Percentiles rank a stretch among this genome's conserved stretches.
phyloP scores from a whole-genome alignment of 2,329 filamentous ascomycete genomes.

The Penicillium sp. region DNA sequence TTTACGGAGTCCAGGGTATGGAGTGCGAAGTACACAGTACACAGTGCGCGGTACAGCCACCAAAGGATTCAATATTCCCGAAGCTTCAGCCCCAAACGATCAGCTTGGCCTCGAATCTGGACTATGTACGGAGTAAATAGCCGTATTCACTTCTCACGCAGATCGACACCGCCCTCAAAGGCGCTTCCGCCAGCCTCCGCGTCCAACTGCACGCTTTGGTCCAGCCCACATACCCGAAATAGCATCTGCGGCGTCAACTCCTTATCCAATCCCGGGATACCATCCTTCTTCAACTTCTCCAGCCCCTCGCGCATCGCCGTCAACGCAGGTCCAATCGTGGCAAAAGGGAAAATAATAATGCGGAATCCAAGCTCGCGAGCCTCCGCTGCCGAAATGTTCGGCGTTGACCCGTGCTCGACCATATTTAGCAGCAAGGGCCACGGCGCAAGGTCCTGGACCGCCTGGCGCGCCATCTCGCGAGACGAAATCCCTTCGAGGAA shows the following conservation, averaged over 20 bases:
- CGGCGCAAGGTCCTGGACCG: conserved; percentile 40
- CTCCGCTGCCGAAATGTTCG: conserved; percentile 43
- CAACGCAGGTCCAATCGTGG: conserved; percentile 43
- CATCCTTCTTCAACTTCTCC: conserved; percentile 42
- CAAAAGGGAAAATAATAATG: conserved; percentile 50
- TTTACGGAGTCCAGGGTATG: conserved; percentile 14
- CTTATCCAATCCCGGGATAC: conserved; percentile 35
- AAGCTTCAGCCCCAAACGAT: background rate
- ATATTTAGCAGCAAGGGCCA: conserved; percentile 50
- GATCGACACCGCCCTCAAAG: conserved; percentile 38
- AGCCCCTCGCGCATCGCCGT: conserved; percentile 41
- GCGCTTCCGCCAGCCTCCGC: conserved; percentile 42
- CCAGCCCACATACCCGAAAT: conserved; percentile 50
- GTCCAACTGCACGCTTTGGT: conserved; percentile 47
- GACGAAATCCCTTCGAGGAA: conserved; percentile 49
- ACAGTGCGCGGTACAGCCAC: background rate
- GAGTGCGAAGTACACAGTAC: too few relatives aligned
- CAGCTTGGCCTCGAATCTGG: too few relatives aligned
- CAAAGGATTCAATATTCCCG: background rate
- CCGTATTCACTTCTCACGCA: conserved; percentile 28
- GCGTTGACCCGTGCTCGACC: conserved; percentile 49
- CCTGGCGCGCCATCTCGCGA: conserved; percentile 41
- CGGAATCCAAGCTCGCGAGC: conserved; percentile 46
- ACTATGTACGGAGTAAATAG: too few relatives aligned
- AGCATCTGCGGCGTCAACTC: conserved; percentile 43